These are phyloP conservation scores for Vitis cinerea DNA, from an alignment of 164 flowering plant species.

Conservation along the genomic window DNA sequence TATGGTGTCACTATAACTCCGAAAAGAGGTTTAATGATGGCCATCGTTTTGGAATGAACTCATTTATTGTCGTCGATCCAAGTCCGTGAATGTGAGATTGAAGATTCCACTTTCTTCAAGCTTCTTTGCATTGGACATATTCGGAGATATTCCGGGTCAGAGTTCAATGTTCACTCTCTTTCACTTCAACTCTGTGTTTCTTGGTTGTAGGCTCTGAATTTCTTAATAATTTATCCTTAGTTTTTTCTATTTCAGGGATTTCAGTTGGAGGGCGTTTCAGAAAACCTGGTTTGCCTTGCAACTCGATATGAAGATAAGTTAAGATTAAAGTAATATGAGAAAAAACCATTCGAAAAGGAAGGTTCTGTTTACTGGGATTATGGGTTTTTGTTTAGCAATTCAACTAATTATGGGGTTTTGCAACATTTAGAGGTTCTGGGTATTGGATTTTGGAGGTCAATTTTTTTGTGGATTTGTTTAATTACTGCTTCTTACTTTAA, in stretches of 20 bases:
- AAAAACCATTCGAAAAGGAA: not conserved
- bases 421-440: not conserved
- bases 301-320: not conserved
- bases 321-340: not conserved
- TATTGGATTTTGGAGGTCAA: not conserved
- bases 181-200: too few species aligned
- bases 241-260: constrained; percentile 2
- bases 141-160: constrained; percentile 2
- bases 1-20: not conserved
- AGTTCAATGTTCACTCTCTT: not conserved
- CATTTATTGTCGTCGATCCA: constrained; percentile 34
- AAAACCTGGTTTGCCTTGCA: not conserved
- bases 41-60: constrained; percentile 15
- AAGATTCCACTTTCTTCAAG: not conserved
- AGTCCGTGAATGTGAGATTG: constrained; percentile 31
- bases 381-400: not conserved
- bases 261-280: not conserved
- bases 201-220: not conserved
- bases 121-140: not conserved
- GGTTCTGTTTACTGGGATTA: not conserved
- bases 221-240: not conserved
- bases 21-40: not conserved
- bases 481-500: not conserved
- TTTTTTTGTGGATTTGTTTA: not conserved
- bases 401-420: not conserved